These are phyloP conservation scores for Nyctanthes arbortristis DNA, from an alignment of 257 asterid species.

Conservation along the genomic window DNA sequence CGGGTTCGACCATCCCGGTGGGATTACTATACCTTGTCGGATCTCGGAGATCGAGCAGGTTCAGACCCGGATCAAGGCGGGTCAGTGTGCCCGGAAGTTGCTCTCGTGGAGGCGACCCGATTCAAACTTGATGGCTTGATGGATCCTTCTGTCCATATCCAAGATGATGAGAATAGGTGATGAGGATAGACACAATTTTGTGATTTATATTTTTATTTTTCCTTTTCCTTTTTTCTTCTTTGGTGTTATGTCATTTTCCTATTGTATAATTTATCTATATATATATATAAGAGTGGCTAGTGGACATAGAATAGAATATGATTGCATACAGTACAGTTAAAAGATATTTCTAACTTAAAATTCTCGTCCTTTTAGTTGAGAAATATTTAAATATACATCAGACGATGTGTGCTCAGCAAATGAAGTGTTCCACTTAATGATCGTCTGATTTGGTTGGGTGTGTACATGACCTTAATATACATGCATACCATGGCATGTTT, in stretches of 20 bases:
- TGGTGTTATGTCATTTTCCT: neutral
- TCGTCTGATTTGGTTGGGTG: too few relatives aligned
- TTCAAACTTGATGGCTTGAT: constrained; percentile 9
- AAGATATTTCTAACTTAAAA: too few relatives aligned
- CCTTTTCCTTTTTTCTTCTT: neutral
- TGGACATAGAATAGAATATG: too few relatives aligned
- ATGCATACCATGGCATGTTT: too few relatives aligned
- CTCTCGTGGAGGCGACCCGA: constrained; percentile 29
- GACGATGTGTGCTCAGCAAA: too few relatives aligned
- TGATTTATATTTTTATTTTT: neutral
- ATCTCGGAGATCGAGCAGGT: constrained; percentile 38
- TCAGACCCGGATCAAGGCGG: constrained; percentile 32
- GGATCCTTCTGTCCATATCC: neutral
- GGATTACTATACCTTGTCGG: constrained; percentile 39
- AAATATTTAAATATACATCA: too few relatives aligned
- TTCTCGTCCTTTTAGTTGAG: too few relatives aligned
- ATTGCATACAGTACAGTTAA: too few relatives aligned
- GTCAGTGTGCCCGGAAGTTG: constrained; percentile 24
- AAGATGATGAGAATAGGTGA: constrained; percentile 18
- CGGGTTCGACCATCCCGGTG: constrained; percentile 44
- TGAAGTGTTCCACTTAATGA: too few relatives aligned
- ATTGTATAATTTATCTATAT: neutral
- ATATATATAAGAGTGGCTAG: too few relatives aligned
- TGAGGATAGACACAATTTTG: constrained; percentile 10
- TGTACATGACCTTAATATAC: too few relatives aligned